Conservation (phyloP, 257 asterid species). For the Handroanthus guayacan region DNA sequence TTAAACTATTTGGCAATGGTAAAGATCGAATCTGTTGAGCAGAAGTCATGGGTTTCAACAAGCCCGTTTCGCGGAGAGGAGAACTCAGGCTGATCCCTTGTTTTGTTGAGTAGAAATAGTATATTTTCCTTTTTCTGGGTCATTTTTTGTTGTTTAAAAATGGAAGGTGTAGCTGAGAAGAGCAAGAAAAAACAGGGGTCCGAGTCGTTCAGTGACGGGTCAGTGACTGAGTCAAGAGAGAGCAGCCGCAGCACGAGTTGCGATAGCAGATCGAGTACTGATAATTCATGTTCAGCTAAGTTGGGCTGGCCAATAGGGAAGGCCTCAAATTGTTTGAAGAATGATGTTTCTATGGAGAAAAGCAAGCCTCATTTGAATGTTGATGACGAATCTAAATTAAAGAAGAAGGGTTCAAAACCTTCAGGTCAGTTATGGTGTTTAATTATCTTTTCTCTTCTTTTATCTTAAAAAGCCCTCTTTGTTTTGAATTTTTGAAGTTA, state of each 20-base stretch:
- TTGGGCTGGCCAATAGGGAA: conserved; percentile 74
- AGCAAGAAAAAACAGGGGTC: conserved; percentile 45
- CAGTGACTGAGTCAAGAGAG: conserved; percentile 52
- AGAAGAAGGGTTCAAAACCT: conserved; percentile 53
- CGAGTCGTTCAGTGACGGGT: conserved; percentile 52
- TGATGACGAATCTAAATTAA: conserved; percentile 40
- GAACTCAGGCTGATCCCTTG: conserved; percentile 27
- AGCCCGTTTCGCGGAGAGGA: conserved; percentile 33
- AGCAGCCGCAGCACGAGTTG: conserved; percentile 52
- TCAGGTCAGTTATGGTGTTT: conserved; percentile 57
- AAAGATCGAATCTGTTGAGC: conserved; percentile 31
- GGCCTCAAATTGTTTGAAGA: conserved; percentile 44
- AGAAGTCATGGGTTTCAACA: conserved; percentile 41
- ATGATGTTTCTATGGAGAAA: conserved; percentile 43
- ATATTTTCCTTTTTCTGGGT: conserved; percentile 10
- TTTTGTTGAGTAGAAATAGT: conserved; percentile 30
- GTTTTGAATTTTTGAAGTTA: not conserved
- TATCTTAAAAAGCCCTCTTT: not conserved
- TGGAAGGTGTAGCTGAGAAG: conserved; percentile 57
- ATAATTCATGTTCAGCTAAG: conserved; percentile 47
- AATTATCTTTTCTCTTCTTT: not conserved
- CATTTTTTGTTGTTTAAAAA: conserved; percentile 33
- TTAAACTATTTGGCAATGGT: conserved; percentile 1
- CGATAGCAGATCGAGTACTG: conserved; percentile 55
- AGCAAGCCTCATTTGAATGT: conserved; percentile 36